Evolutionary conservation across 2,329 filamentous ascomycete genomes (phyloP), one percentile per base, ranked within the genome.

Genomic region (Colletotrichum scovillei): DNA sequence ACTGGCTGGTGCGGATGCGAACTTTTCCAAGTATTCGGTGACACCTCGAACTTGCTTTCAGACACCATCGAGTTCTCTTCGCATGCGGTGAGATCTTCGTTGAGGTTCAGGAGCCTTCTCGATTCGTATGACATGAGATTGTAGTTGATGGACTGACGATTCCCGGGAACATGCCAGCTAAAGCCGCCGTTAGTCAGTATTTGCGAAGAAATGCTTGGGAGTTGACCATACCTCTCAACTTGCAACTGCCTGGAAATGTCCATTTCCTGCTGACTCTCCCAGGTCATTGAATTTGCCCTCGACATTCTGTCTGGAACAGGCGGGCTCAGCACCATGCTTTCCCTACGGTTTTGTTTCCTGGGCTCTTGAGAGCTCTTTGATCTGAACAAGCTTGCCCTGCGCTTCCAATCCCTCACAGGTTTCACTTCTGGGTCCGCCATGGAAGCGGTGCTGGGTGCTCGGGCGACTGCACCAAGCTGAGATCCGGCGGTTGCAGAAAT

Each of bases 71-170:
- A 80, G 16, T 76, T 78, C 28, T 81, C 78, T 67, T 84, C 82
- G 32, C 80, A 72, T 0, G 75, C 74, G 6, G 76, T 67, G 5
- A 79, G 76, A 19, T 82, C 81, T 72, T 84, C 83, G 19, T 79
- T 79, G 35, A 85, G 76, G 64, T 84, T 84, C 52, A 86, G 76
- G 9, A 87, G 76, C 7, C 84, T 82, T 74, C 84, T 82, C n/a
- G 84, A 82, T 76, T 86, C 85, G 77, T 87, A 87, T 30, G 85
- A 85, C 32, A 79, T 79, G 63, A 84, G 72, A 69, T 87, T 82
- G 77, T 86, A 85, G 69, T 84, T 84, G 76, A 83, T 83, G 5
- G 85, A 86, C 5, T 80, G 77, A 59, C 82, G 83, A 52, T 81
- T 80, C 28, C 77, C 77, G 42, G 80, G 78, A 53, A 77, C 67